These are phyloP conservation scores for Talaromyces thailandensis DNA, from an alignment of 495 filamentous ascomycete genomes.

Conservation along the genomic window DNA sequence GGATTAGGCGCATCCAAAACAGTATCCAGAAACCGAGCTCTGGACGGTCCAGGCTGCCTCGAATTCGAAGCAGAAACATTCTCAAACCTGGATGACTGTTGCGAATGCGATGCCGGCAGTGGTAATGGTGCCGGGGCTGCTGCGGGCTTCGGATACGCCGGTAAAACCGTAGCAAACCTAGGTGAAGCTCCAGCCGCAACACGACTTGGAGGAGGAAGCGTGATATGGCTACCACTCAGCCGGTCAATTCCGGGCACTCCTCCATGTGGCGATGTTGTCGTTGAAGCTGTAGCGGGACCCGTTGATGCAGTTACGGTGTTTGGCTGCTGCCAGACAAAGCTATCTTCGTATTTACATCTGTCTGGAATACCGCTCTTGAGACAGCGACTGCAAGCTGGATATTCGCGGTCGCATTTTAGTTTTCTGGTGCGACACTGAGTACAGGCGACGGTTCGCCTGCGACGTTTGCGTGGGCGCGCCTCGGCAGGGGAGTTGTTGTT, in stretches of 20 bases:
- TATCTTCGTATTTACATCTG: slow-evolving; percentile 38
- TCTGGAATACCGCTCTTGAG: slow-evolving; percentile 36
- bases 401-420: slow-evolving; percentile 59
- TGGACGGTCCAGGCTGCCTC: background rate
- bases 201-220: slow-evolving; percentile 1
- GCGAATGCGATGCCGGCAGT: background rate
- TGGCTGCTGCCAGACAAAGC: slow-evolving; percentile 39
- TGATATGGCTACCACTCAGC: background rate
- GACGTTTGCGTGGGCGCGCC: slow-evolving; percentile 29
- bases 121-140: background rate
- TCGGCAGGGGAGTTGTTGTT: background rate
- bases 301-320: slow-evolving; percentile 18
- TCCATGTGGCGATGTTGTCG: background rate
- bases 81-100: background rate
- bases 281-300: background rate
- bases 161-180: background rate
- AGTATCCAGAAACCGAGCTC: slow-evolving; percentile 30
- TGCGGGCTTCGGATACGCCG: background rate
- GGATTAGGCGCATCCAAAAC: slow-evolving; percentile 32
- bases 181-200: background rate
- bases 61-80: background rate
- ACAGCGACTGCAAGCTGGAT: slow-evolving; percentile 57
- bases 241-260: background rate
- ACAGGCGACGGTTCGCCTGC: slow-evolving; percentile 33
- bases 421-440: slow-evolving; percentile 56